Conservation (phyloP, 495 filamentous ascomycete genomes). For the Xylaria nigripes region DNA sequence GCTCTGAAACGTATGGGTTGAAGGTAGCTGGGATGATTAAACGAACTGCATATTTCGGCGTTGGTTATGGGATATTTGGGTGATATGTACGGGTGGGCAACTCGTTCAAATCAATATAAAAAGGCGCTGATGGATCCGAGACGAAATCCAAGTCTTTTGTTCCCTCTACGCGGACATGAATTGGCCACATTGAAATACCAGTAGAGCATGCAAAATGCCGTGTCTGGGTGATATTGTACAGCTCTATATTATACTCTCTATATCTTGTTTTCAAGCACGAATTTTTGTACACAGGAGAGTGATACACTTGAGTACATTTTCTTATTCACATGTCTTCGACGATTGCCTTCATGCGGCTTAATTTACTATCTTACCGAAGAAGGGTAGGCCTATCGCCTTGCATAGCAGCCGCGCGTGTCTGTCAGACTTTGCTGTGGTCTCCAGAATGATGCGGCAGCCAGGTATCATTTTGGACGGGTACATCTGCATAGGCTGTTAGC, state of each 20-base stretch:
- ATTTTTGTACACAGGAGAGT: conserved; percentile 2
- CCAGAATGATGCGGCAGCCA: conserved; percentile 75
- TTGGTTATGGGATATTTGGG: conserved; percentile 9
- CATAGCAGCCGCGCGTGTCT: conserved; percentile 83
- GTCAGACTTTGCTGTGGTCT: conserved; percentile 83
- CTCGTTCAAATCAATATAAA: conserved; percentile 7
- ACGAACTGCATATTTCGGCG: conserved; percentile 26
- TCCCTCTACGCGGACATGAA: neutral
- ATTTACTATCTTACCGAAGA: conserved; percentile 58
- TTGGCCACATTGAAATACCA: neutral
- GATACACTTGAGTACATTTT: neutral
- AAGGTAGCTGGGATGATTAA: neutral
- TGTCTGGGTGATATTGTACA: conserved; percentile 6
- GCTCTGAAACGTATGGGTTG: neutral
- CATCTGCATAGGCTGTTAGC: conserved; percentile 33
- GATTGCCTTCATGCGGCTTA: conserved; percentile 6
- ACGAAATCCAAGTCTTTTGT: neutral
- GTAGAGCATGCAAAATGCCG: neutral
- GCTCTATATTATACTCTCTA: conserved; percentile 15
- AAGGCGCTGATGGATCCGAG: neutral
- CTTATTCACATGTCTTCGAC: neutral
- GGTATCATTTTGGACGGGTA: conserved; percentile 92
- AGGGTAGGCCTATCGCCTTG: conserved; percentile 73
- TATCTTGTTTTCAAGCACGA: conserved; percentile 8
- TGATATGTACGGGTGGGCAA: neutral